Conservation (phyloP, 352 stramenopile genomes). For the Globisporangium mamillatum region DNA sequence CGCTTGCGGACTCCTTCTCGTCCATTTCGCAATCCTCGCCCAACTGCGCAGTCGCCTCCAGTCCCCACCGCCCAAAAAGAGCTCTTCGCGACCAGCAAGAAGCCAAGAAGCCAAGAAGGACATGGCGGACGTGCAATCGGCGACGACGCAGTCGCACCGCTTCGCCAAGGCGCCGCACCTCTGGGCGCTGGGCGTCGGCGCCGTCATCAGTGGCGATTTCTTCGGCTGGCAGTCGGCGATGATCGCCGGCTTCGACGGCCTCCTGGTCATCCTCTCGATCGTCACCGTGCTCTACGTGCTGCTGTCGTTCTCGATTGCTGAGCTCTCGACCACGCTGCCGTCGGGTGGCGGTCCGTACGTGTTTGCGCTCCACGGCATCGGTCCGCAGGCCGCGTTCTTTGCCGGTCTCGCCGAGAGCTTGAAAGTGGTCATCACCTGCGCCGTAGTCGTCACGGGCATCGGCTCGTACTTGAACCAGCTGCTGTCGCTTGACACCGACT, state of each 20-base stretch:
- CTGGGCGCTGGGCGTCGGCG: conserved; percentile 54
- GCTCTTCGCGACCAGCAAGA: not conserved
- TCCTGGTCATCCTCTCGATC: conserved; percentile 56
- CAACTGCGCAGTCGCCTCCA: conserved; percentile 2
- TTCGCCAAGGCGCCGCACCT: conserved; percentile 56
- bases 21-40: conserved; percentile 1
- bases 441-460: conserved; percentile 61
- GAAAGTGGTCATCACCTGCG: conserved; percentile 65
- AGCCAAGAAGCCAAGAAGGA: not conserved
- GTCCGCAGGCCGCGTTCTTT: conserved; percentile 51
- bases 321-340: conserved; percentile 57
- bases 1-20: not conserved
- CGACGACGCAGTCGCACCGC: conserved; percentile 20
- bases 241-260: conserved; percentile 50
- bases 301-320: conserved; percentile 68
- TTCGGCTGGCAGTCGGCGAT: conserved; percentile 63
- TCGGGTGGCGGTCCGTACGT: conserved; percentile 55
- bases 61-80: not conserved
- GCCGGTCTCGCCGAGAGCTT: conserved; percentile 62
- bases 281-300: conserved; percentile 63
- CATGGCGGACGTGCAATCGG: conserved; percentile 8
- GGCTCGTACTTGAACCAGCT: conserved; percentile 68
- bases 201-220: conserved; percentile 58
- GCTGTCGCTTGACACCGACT: conserved; percentile 32
- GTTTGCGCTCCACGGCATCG: conserved; percentile 64